Conservation (phyloP, 1,284 basidiomycete species). For the Schizopora paradoxa region DNA sequence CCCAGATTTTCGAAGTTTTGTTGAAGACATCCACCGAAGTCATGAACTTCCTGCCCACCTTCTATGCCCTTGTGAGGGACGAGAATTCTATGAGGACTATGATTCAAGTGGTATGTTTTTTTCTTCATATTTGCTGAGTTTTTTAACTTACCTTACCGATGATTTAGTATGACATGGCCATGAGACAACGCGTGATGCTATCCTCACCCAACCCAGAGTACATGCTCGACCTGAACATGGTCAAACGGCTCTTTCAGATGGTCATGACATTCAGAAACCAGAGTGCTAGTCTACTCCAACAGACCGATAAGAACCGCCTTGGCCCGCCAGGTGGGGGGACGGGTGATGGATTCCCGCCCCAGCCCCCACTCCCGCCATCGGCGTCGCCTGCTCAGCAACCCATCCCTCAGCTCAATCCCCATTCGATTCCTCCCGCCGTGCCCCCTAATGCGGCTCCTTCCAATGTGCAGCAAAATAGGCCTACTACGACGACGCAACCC, state of each 20-base stretch:
- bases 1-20: conserved; percentile 42
- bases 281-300: background rate
- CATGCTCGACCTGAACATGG: conserved; percentile 38
- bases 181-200: conserved; percentile 45
- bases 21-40: conserved; percentile 40
- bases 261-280: background rate
- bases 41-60: conserved; percentile 45
- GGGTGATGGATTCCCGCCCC: too few relatives aligned
- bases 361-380: conserved; percentile 1
- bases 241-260: conserved; percentile 38
- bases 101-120: conserved; percentile 45
- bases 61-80: conserved; percentile 39
- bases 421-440: conserved; percentile 4
- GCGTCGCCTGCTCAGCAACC: conserved; percentile 2
- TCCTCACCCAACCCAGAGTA: conserved; percentile 43
- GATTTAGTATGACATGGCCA: conserved; percentile 39
- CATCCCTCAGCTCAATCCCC: background rate
- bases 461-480: conserved; percentile 10
- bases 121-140: conserved; percentile 14
- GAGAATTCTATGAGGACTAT: conserved; percentile 43
- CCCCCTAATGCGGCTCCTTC: conserved; percentile 6
- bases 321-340: background rate
- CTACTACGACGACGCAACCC: conserved; percentile 2
- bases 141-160: conserved; percentile 14
- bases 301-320: background rate